These are phyloP conservation scores for Colletotrichum sp. DNA, from an alignment of 2,329 filamentous ascomycete genomes.

Conservation along the genomic window DNA sequence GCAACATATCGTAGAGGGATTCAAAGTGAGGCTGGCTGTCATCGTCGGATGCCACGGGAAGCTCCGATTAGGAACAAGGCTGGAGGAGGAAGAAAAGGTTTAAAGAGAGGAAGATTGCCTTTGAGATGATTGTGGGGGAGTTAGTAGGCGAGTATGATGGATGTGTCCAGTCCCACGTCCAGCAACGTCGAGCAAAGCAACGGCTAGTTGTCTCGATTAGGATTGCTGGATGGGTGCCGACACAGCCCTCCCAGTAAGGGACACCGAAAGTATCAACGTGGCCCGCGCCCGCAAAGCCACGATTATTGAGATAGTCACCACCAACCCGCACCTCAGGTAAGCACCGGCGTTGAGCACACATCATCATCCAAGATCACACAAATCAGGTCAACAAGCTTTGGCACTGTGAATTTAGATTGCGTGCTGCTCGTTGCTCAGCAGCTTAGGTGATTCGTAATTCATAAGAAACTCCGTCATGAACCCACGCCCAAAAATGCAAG, in stretches of 20 bases:
- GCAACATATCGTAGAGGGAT: not conserved
- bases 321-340: not conserved
- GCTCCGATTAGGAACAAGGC: not conserved
- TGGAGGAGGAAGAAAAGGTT: not conserved
- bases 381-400: not conserved
- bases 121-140: not conserved
- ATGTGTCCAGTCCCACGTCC: not conserved
- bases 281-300: not conserved
- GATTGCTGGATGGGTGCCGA: not conserved
- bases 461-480: constrained; percentile 15
- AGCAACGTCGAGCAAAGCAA: not conserved
- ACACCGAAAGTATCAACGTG: not conserved
- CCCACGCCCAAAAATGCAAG: constrained; percentile 6
- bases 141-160: not conserved
- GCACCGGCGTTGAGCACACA: not conserved
- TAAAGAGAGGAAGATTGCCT: not conserved
- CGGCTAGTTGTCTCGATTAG: not conserved
- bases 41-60: not conserved
- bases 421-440: constrained; percentile 16
- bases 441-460: constrained; percentile 16
- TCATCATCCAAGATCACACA: not conserved
- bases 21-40: not conserved
- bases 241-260: not conserved
- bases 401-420: not conserved
- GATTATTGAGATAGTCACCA: not conserved